Base-by-base conservation (phyloP, 345 rosid species). In the Boechera divaricarpa region DNA sequence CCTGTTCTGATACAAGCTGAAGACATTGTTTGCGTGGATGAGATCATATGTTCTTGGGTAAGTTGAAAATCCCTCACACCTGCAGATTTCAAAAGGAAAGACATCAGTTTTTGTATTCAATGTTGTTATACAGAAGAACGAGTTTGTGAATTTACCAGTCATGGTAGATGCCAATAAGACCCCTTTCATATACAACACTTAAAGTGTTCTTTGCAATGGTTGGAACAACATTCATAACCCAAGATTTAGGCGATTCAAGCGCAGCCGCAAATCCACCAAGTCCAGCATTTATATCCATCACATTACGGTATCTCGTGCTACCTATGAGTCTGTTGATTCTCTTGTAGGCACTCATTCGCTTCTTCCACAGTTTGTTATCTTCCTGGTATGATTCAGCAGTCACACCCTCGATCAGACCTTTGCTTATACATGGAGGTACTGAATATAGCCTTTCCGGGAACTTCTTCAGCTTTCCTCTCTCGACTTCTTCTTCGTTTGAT, bases 51-150 rank as follows among this genome's bases (percentile, higher is more conserved):
- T 86, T 77, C 92, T 85, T 0, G 94, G 94, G 76, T 89, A 87
- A n/a, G 94, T 86, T 13, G 94, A 89, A 80, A 89, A 87, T 5
- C 80, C 91, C 55, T 89, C 91, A 65, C 94, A 89, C 94, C 94
- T 89, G 79, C 39, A 42, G 48, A 86, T 72, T 67, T 87, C 87
- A 39, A 85, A 86, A 12, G 48, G 5, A 42, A 39, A 29, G 11
- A 45, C n/a, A 16, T 64, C 15, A 47, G 41, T 5, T 36, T 36
- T 18, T n/a, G 65, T 18, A 7, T 60, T 36, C n/a, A 36, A 5
- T 60, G n/a, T 5, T 35, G 64, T 28, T 5, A 0, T 41, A 33
- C 4, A 63, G 51, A 63, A 39, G 21, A 63, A 42, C 4, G 48
- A 63, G 47, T 61, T 66, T 80, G 59, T 67, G n/a, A 32, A 54